Base-by-base conservation (phyloP, 345 rosid species). In the Populus ilicifolia region DNA sequence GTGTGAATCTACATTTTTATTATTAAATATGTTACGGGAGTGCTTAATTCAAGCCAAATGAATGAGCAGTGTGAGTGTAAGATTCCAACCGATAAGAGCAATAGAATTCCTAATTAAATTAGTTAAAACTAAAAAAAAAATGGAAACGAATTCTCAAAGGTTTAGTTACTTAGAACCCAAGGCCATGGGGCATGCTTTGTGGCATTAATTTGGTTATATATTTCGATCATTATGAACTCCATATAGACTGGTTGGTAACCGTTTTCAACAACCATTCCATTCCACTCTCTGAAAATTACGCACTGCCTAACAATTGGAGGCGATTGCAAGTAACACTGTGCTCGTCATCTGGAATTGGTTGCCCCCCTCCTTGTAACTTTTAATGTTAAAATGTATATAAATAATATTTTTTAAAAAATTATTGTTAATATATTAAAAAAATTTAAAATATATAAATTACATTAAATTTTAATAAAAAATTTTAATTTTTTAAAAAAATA, bases 211-310 rank as follows among this genome's bases (percentile, higher is more conserved):
- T 65, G 81, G 81, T 78, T 77, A 74, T 43, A 43, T 43, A 43
- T 70, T 39, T 69, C n/a, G 7, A 44, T 46, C 30, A 75, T 74
- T 16, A 65, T 69, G 46, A 52, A 1, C 8, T 16, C 12, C 10
- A 62, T 5, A 21, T 1, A 38, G 33, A 23, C 29, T 46, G 70
- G 77, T 35, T 67, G 89, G 84, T 72, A 70, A 79, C 86, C 81
- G 80, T 84, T 80, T 79, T 70, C 89, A 87, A 82, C 87, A 11
- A 83, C 82, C 80, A 20, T 77, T 50, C 82, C 80, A 20, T 77
- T 50, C 81, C 81, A 20, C 67, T 46, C 17, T 52, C 27, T 72
- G 85, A 83, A 66, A 72, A 81, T 4, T 61, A 72, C 77, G 8
- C 8, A 2, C 39, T 20, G 84, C 89, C 87, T 66, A 83, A 76